A percentile compares a stretch with the other conserved stretches of the same genome.
These are phyloP conservation scores for Monilinia polystroma DNA, from an alignment of 2,329 filamentous ascomycete genomes.

Conservation along the genomic window DNA sequence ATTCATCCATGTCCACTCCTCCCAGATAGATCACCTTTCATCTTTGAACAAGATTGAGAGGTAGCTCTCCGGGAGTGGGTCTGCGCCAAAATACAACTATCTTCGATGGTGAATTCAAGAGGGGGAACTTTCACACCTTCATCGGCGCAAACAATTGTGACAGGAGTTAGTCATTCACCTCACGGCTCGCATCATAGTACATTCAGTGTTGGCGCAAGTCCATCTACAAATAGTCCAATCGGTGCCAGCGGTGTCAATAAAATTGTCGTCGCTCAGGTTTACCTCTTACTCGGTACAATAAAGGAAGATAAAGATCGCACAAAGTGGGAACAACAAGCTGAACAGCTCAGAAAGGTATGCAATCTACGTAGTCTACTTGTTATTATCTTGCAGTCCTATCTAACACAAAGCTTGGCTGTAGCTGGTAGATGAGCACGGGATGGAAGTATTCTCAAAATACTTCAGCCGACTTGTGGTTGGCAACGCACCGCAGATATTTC, in stretches of 20 bases:
- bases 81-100: constrained; percentile 39
- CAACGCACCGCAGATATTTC: constrained; percentile 91
- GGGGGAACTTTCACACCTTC: constrained; percentile 42
- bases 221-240: constrained; percentile 44
- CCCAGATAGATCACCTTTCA: constrained; percentile 40
- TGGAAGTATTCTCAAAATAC: constrained; percentile 97
- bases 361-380: background rate
- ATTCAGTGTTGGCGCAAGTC: constrained; percentile 41
- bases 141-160: constrained; percentile 41
- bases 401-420: constrained; percentile 42
- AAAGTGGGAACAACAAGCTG: constrained; percentile 90
- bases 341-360: constrained; percentile 86
- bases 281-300: constrained; percentile 88
- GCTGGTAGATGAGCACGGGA: constrained; percentile 96
- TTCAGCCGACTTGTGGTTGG: constrained; percentile 88
- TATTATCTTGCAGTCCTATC: constrained; percentile 19
- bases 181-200: constrained; percentile 49
- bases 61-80: constrained; percentile 41
- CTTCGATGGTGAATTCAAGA: constrained; percentile 43
- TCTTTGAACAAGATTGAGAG: constrained; percentile 39
- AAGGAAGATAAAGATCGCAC: constrained; percentile 89
- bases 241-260: constrained; percentile 71
- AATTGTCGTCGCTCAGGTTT: constrained; percentile 93
- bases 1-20: constrained; percentile 36
- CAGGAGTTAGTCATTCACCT: constrained; percentile 41